A percentile compares a stretch with the other conserved stretches of the same genome.
Evolutionary conservation across 140 eudicot species (phyloP).

Genomic region (Oenanthe javanica): DNA sequence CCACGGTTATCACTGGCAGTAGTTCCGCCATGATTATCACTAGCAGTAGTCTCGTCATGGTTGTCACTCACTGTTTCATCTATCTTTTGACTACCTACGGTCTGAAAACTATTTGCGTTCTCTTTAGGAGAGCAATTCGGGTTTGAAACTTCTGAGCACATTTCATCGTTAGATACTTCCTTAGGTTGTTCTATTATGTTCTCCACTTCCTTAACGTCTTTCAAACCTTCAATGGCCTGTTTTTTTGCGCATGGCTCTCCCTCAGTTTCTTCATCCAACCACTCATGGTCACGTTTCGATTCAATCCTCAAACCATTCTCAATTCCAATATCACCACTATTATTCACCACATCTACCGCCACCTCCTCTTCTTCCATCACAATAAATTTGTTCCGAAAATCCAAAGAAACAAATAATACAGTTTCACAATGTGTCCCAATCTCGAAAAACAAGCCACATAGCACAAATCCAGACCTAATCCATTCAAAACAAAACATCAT

Average conservation of each 20-base stretch:
- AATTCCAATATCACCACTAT: conserved; percentile 28
- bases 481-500: neutral
- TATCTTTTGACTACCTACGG: conserved; percentile 46
- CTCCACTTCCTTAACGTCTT: conserved; percentile 18
- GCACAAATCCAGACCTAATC: conserved; percentile 22
- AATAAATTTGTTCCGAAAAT: conserved; percentile 17
- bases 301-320: conserved; percentile 15
- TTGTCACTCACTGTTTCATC: conserved; percentile 38
- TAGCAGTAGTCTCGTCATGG: neutral
- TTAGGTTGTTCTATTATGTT: conserved; percentile 11
- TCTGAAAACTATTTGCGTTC: conserved; percentile 40
- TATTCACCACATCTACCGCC: conserved; percentile 29
- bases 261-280: conserved; percentile 25
- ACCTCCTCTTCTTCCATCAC: conserved; percentile 51
- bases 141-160: conserved; percentile 71
- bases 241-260: conserved; percentile 36
- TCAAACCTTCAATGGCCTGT: conserved; percentile 28
- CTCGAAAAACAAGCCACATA: conserved; percentile 6
- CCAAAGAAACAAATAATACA: conserved; percentile 15
- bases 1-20: neutral
- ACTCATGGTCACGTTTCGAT: conserved; percentile 32
- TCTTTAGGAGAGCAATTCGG: conserved; percentile 65
- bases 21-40: neutral
- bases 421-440: conserved; percentile 13
- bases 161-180: conserved; percentile 66